phyloP scores from a whole-genome alignment of 352 stramenopile genomes.

The Globisporangium camurandrum region DNA sequence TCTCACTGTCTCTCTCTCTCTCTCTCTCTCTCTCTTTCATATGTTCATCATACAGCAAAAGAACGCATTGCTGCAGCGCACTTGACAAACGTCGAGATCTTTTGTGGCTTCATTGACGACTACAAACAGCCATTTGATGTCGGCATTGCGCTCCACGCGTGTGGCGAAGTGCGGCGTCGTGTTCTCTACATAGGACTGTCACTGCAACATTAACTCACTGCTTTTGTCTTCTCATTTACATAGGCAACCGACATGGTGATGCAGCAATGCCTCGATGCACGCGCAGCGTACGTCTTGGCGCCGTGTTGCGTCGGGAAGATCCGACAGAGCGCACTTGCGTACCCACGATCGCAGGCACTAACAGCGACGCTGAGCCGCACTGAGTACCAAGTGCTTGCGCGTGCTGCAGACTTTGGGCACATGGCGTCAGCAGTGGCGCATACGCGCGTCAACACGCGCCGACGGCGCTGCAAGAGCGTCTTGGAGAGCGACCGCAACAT shows the following conservation, averaged over 20 bases:
- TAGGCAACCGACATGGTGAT: conserved; percentile 75
- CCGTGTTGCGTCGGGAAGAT: conserved; percentile 81
- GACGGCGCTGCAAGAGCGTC: conserved; percentile 72
- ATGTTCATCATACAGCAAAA: conserved; percentile 21
- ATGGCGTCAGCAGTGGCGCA: conserved; percentile 29
- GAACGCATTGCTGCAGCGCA: conserved; percentile 52
- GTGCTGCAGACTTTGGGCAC: conserved; percentile 72
- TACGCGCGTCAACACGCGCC: conserved; percentile 37
- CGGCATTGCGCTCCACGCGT: conserved; percentile 74
- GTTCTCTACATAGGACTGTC: not conserved
- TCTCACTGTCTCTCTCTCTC: not conserved
- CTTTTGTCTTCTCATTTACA: not conserved
- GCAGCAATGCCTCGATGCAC: conserved; percentile 52
- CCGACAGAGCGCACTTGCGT: conserved; percentile 50
- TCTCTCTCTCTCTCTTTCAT: not conserved
- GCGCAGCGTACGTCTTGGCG: conserved; percentile 64
- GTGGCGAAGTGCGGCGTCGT: conserved; percentile 49
- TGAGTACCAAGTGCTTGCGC: conserved; percentile 74
- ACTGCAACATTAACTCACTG: not conserved
- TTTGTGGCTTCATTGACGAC: conserved; percentile 70
- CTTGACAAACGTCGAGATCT: conserved; percentile 66
- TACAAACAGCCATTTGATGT: conserved; percentile 63
- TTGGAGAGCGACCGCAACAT: conserved; percentile 75
- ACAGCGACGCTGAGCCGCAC: conserved; percentile 30
- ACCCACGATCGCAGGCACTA: conserved; percentile 50